Conservation (phyloP, 2,329 filamentous ascomycete species). For the Calonectria crousiana region DNA sequence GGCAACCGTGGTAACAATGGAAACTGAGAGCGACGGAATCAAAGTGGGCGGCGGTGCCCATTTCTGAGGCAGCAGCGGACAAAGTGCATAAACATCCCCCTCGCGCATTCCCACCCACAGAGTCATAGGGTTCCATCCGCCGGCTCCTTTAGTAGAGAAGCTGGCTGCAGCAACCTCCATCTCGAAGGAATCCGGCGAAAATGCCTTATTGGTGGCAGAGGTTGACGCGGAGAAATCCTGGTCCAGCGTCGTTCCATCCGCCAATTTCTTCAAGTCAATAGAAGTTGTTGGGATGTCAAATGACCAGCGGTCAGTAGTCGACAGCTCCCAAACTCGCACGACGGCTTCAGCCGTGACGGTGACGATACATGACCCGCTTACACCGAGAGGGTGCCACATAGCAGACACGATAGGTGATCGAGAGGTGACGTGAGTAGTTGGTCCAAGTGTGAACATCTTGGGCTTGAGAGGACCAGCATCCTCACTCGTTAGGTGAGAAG, state of each 20-base stretch:
- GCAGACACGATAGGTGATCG: slow-evolving; percentile 84
- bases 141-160: slow-evolving; percentile 76
- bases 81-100: slow-evolving; percentile 93
- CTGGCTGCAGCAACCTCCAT: slow-evolving; percentile 94
- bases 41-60: slow-evolving; percentile 85
- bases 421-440: slow-evolving; percentile 90
- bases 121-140: slow-evolving; percentile 96
- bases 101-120: slow-evolving; percentile 96
- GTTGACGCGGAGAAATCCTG: slow-evolving; percentile 86
- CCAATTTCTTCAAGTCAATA: slow-evolving; percentile 89
- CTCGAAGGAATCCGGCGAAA: slow-evolving; percentile 89
- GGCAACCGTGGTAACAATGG: slow-evolving; percentile 80
- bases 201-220: slow-evolving; percentile 80
- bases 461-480: slow-evolving; percentile 79
- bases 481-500: slow-evolving; percentile 77
- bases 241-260: slow-evolving; percentile 83
- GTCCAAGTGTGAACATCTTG: slow-evolving; percentile 91
- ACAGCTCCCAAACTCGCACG: slow-evolving; percentile 91
- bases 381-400: slow-evolving; percentile 92
- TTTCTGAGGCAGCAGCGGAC: slow-evolving; percentile 86
- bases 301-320: slow-evolving; percentile 84
- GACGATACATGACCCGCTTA: slow-evolving; percentile 83
- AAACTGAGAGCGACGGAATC: slow-evolving; percentile 85
- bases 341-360: slow-evolving; percentile 91
- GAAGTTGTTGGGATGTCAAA: slow-evolving; percentile 87